A percentile compares a stretch with the other conserved stretches of the same genome.
Conservation (phyloP, 306 rosid genomes). For the Cicer judaicum region DNA sequence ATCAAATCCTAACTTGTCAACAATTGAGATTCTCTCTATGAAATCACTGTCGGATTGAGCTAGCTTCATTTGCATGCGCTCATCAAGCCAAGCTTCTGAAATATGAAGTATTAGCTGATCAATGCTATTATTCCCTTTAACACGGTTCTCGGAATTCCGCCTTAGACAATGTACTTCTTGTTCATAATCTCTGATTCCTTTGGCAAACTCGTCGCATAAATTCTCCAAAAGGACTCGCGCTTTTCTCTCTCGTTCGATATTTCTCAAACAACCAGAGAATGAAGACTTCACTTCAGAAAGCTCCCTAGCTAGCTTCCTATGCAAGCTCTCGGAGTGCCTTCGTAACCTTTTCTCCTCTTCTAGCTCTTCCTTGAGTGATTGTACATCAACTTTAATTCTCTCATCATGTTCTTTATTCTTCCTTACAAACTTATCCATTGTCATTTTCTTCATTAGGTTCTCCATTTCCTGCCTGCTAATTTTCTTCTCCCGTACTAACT, state of each 20-base stretch:
- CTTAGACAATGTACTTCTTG: constrained; percentile 60
- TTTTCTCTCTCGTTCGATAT: constrained; percentile 76
- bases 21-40: constrained; percentile 57
- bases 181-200: constrained; percentile 71
- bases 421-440: constrained; percentile 51
- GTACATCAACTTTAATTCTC: constrained; percentile 50
- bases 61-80: constrained; percentile 73
- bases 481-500: constrained; percentile 59
- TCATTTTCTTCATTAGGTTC: constrained; percentile 50
- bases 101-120: constrained; percentile 71
- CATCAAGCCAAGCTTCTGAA: constrained; percentile 93
- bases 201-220: constrained; percentile 84
- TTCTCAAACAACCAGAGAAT: constrained; percentile 61
- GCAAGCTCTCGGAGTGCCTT: constrained; percentile 68
- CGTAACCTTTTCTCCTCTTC: constrained; percentile 73
- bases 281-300: constrained; percentile 65
- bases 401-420: constrained; percentile 53
- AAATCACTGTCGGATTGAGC: constrained; percentile 45
- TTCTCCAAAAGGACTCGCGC: constrained; percentile 72
- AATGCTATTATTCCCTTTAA: constrained; percentile 39
- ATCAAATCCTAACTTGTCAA: constrained; percentile 78
- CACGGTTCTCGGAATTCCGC: constrained; percentile 55
- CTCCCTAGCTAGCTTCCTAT: constrained; percentile 65
- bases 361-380: constrained; percentile 58
- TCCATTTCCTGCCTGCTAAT: constrained; percentile 56